phyloP scores from a whole-genome alignment of 1,284 basidiomycete species.

The Puccinia horiana region DNA sequence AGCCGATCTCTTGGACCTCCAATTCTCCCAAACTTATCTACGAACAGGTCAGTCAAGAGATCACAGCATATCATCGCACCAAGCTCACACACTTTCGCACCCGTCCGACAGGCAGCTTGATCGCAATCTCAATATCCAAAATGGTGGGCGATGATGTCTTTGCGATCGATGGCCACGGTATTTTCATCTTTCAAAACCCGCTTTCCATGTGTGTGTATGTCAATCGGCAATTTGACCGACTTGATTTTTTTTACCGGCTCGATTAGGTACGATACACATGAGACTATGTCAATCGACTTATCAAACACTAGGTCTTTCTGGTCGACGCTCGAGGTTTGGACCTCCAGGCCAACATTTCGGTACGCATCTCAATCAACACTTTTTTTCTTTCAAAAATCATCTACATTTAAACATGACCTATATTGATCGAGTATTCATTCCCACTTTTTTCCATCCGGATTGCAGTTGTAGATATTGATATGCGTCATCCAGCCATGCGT shows the following conservation, averaged over 20 bases:
- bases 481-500: conserved; percentile 31
- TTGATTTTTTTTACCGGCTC: conserved; percentile 53
- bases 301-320: conserved; percentile 44
- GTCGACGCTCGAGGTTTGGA: conserved; percentile 35
- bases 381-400: neutral
- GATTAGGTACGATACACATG: conserved; percentile 54
- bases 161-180: conserved; percentile 51
- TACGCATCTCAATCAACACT: neutral
- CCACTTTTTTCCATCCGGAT: neutral
- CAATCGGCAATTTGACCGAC: conserved; percentile 50
- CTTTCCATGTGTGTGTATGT: conserved; percentile 51
- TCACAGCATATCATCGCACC: too few relatives aligned
- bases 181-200: conserved; percentile 52
- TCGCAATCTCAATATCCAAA: conserved; percentile 19
- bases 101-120: conserved; percentile 6
- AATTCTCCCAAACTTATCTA: conserved; percentile 25
- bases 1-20: conserved; percentile 1
- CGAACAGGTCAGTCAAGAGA: conserved; percentile 27
- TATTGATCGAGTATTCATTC: neutral
- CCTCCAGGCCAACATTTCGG: conserved; percentile 32
- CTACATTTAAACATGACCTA: too few relatives aligned
- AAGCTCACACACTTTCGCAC: too few relatives aligned
- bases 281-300: conserved; percentile 51
- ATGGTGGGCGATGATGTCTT: conserved; percentile 28
- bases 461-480: conserved; percentile 38